Evolutionary conservation across 2,329 filamentous ascomycete genomes (phyloP).

Genomic region (Aureobasidium melanogenum): DNA sequence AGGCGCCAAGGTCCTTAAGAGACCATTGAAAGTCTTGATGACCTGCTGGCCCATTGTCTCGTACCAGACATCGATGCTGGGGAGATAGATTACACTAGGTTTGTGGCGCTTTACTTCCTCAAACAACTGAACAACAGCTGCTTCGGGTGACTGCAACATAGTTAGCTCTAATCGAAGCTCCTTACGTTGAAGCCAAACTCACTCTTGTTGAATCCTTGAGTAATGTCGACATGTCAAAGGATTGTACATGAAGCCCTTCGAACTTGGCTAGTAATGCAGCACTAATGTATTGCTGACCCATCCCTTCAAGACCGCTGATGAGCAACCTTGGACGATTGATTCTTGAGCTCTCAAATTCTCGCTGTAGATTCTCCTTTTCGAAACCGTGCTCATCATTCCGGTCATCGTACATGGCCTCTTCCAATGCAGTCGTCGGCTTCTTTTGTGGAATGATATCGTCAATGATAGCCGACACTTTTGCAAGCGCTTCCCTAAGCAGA

Average conservation of each 20-base stretch:
- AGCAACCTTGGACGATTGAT: conserved; percentile 84
- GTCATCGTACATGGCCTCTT: conserved; percentile 90
- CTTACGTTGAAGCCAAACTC: conserved; percentile 27
- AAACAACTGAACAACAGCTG: conserved; percentile 83
- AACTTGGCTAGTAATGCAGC: conserved; percentile 81
- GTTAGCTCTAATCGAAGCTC: conserved; percentile 2
- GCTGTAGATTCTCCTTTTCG: conserved; percentile 65
- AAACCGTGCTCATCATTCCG: conserved; percentile 77
- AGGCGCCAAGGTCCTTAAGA: conserved; percentile 74
- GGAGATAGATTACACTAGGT: conserved; percentile 91
- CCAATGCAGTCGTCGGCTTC: conserved; percentile 78
- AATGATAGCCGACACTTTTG: conserved; percentile 53
- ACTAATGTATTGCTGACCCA: conserved; percentile 88
- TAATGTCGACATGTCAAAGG: conserved; percentile 82
- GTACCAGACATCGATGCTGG: conserved; percentile 84
- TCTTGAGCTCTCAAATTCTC: conserved; percentile 70
- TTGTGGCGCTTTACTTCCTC: conserved; percentile 89
- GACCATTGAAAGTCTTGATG: conserved; percentile 72
- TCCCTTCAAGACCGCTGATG: conserved; percentile 71
- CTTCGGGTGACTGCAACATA: conserved; percentile 57
- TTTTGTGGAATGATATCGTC: conserved; percentile 73
- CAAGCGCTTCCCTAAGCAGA: conserved; percentile 64
- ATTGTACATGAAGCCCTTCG: conserved; percentile 89
- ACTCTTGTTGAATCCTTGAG: conserved; percentile 70
- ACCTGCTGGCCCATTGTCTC: conserved; percentile 53